Conservation (phyloP, 2,329 filamentous ascomycete species). For the Claviceps sp. region DNA sequence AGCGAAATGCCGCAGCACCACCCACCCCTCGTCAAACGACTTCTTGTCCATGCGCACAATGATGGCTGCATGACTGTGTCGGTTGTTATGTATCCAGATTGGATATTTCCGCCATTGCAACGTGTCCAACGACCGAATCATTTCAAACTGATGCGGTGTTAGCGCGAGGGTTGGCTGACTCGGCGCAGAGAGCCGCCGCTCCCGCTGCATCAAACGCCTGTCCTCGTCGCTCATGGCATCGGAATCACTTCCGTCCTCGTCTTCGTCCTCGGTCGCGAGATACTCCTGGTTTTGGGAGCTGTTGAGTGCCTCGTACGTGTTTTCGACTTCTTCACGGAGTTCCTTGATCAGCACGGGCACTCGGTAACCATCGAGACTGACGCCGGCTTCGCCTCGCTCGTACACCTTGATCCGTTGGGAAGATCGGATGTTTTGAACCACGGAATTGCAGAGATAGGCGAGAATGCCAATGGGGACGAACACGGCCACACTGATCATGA, state of each 20-base stretch:
- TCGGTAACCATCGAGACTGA: slow-evolving; percentile 57
- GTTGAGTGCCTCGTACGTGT: slow-evolving; percentile 61
- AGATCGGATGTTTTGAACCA: slow-evolving; percentile 63
- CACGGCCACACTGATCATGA: slow-evolving; percentile 50
- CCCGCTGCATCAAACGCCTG: slow-evolving; percentile 25
- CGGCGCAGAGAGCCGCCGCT: slow-evolving; percentile 27
- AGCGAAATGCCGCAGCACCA: slow-evolving; percentile 73
- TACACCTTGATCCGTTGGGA: slow-evolving; percentile 63
- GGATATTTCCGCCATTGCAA: slow-evolving; percentile 51
- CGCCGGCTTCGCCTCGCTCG: slow-evolving; percentile 54
- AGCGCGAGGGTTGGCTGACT: slow-evolving; percentile 62
- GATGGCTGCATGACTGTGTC: slow-evolving; percentile 83
- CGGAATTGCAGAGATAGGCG: slow-evolving; percentile 62
- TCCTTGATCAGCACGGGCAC: slow-evolving; percentile 65
- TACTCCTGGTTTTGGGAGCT: slow-evolving; percentile 58
- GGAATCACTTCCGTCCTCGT: slow-evolving; percentile 33
- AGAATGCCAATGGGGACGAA: slow-evolving; percentile 61
- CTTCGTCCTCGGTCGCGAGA: slow-evolving; percentile 42
- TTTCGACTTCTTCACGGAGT: slow-evolving; percentile 63
- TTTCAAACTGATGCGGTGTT: slow-evolving; percentile 67
- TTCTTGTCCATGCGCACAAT: slow-evolving; percentile 60
- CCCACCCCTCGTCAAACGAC: slow-evolving; percentile 59
- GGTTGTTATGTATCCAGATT: slow-evolving; percentile 61
- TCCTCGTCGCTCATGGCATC: slow-evolving; percentile 25
- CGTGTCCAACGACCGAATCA: slow-evolving; percentile 65